phyloP scores from a whole-genome alignment of 2,329 filamentous ascomycete genomes.

The Pochonia chlamydosporia region DNA sequence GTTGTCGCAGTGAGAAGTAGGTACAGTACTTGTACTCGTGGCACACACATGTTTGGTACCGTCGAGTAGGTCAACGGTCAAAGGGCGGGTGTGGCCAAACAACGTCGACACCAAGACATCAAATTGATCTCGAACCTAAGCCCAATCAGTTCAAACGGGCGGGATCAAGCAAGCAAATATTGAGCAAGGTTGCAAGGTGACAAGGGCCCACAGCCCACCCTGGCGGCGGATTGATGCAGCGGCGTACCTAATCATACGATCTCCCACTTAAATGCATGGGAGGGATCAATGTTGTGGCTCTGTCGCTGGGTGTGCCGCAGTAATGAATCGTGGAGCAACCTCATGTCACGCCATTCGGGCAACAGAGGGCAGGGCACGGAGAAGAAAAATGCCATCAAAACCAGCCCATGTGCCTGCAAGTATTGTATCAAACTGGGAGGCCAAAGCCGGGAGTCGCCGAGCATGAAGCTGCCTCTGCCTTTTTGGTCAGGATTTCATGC shows the following conservation, averaged over 20 bases:
- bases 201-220: too few species aligned
- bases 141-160: too few species aligned
- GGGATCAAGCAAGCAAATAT: too few species aligned
- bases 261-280: slow-evolving; percentile 10
- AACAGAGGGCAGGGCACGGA: background rate
- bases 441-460: slow-evolving; percentile 9
- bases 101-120: too few species aligned
- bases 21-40: too few species aligned
- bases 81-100: too few species aligned
- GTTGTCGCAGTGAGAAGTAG: too few species aligned
- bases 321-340: slow-evolving; percentile 2
- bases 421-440: background rate
- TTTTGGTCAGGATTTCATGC: background rate
- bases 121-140: too few species aligned
- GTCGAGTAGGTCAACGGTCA: too few species aligned
- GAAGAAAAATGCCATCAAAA: background rate
- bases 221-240: slow-evolving; percentile 1
- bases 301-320: slow-evolving; percentile 1
- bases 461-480: background rate
- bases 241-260: slow-evolving; percentile 10
- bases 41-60: too few species aligned
- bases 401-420: background rate
- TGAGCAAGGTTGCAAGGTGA: too few species aligned
- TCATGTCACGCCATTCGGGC: slow-evolving; percentile 15
- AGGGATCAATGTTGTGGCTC: slow-evolving; percentile 6